Percentiles rank a stretch among this genome's conserved stretches.
These are phyloP conservation scores for Chrysanthemum lavandulifolium DNA, from an alignment of 129 eudicot species.

Conservation along the genomic window DNA sequence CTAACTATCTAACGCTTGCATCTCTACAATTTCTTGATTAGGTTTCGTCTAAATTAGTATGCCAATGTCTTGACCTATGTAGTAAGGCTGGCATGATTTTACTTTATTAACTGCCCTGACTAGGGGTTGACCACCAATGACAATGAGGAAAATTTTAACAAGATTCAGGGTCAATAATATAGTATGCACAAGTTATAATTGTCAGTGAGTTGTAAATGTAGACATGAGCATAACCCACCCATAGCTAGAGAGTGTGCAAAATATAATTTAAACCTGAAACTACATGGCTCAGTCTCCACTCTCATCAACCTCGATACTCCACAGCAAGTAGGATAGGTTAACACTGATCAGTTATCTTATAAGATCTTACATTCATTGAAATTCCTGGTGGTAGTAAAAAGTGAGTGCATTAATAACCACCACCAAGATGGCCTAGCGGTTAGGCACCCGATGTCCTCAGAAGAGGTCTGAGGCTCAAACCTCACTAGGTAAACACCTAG, in stretches of 20 bases:
- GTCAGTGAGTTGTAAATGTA: neutral
- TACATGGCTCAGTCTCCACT: neutral
- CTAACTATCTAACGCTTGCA: conserved; percentile 1
- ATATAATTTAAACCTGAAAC: neutral
- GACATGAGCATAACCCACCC: neutral
- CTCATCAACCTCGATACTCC: neutral
- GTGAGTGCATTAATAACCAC: too few relatives aligned
- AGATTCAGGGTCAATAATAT: neutral
- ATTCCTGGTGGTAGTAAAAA: neutral
- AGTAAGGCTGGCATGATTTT: conserved; percentile 18
- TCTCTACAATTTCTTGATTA: conserved; percentile 2
- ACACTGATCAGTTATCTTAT: too few relatives aligned
- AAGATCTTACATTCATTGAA: too few relatives aligned
- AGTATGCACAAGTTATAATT: neutral
- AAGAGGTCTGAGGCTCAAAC: too few relatives aligned
- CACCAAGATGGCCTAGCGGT: too few relatives aligned
- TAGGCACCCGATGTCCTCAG: too few relatives aligned
- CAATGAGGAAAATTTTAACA: conserved; percentile 1
- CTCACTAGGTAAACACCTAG: too few relatives aligned
- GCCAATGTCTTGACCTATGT: neutral
- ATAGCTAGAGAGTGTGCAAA: neutral
- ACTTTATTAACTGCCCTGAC: conserved; percentile 10
- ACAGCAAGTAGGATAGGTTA: too few relatives aligned
- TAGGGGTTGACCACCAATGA: conserved; percentile 8
- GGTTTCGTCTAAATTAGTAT: conserved; percentile 2